Evolutionary conservation across 108 stramenopile species (phyloP), one percentile per base, ranked within the genome.

Genomic region (Aurantiochytrium sp.): DNA sequence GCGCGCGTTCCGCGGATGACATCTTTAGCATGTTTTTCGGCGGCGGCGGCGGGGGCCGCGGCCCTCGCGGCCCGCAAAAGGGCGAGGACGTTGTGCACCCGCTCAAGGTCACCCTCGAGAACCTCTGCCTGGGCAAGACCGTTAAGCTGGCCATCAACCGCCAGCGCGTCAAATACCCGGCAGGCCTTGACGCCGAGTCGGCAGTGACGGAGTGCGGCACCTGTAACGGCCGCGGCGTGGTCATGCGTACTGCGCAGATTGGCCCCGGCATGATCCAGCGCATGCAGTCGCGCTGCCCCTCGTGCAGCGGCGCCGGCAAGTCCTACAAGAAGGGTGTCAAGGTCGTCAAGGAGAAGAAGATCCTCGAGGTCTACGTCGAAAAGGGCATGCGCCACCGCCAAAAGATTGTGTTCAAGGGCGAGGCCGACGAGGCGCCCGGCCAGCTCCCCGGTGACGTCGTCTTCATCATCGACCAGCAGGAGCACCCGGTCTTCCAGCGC

Each of bases 121-220:
- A 98, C 88, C 88, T 98, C 8, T 99, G 96, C 94, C 97, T 95
- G 73, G 98, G 98, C 55, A 97, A 97, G 90, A 98, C 97, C 41
- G 96, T 97, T 85, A 96, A 96, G 73, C 85, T 98, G 10, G 94
- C 94, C 19, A 93, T 97, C 55, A 97, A 94, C 53, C 93, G 97
- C 30, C 95, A 97, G 88, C 41, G 92, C 22, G 27, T 90, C 31
- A 22, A 48, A 48, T 87, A 81, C 3, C 73, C 73, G 36, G 73
- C 21, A 6, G 73, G 73, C 73, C 39, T 81, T 12, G 73, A 81
- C 73, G 73, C 73, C 6, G 73, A 81, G 45, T 81, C 73, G 10
- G 73, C 73, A 22, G 73, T 89, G 45, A 92, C 91, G 50, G 88
- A 88, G 69, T 98, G 98, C 68, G 69, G 69, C 3, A 88, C 86